Conservation (phyloP, 192 early-diverging fungal species). For the Allomyces macrogynus region DNA sequence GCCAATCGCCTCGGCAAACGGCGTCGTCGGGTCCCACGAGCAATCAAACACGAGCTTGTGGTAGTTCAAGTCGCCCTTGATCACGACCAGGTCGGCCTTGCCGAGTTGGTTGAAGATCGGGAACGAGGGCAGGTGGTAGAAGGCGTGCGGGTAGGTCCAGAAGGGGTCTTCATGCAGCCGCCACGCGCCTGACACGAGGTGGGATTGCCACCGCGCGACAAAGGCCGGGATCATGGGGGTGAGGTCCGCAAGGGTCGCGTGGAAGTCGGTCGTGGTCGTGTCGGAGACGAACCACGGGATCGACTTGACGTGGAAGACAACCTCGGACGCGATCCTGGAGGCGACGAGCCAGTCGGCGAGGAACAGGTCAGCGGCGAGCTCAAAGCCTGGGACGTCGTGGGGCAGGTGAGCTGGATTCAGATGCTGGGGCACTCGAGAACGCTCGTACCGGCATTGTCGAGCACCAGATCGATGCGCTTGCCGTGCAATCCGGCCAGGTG, state of each 20-base stretch:
- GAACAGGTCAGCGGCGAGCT: constrained; percentile 69
- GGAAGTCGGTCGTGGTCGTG: constrained; percentile 61
- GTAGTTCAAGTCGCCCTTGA: constrained; percentile 96
- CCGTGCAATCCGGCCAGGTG: constrained; percentile 21
- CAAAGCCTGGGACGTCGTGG: constrained; percentile 46
- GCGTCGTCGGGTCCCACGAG: constrained; percentile 60
- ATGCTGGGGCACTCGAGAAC: background rate
- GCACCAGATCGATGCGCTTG: constrained; percentile 54
- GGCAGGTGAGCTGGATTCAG: background rate
- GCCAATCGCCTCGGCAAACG: constrained; percentile 70
- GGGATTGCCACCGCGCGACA: constrained; percentile 40
- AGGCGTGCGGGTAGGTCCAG: constrained; percentile 71
- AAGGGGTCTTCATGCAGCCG: constrained; percentile 48
- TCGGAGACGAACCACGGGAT: constrained; percentile 97
- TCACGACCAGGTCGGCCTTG: constrained; percentile 48
- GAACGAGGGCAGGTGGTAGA: constrained; percentile 50
- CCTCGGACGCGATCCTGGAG: constrained; percentile 31
- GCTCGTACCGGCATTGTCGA: constrained; percentile 63
- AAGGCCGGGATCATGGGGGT: constrained; percentile 25
- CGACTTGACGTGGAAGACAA: constrained; percentile 69
- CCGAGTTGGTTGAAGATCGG: constrained; percentile 27
- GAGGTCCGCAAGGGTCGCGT: constrained; percentile 17
- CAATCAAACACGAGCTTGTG: constrained; percentile 85
- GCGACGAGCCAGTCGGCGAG: constrained; percentile 68
- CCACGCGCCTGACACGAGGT: constrained; percentile 42